Percentiles rank a stretch among this genome's conserved stretches.
Conservation (phyloP, 106 monocot genomes). For the Iris macrosiphon region DNA sequence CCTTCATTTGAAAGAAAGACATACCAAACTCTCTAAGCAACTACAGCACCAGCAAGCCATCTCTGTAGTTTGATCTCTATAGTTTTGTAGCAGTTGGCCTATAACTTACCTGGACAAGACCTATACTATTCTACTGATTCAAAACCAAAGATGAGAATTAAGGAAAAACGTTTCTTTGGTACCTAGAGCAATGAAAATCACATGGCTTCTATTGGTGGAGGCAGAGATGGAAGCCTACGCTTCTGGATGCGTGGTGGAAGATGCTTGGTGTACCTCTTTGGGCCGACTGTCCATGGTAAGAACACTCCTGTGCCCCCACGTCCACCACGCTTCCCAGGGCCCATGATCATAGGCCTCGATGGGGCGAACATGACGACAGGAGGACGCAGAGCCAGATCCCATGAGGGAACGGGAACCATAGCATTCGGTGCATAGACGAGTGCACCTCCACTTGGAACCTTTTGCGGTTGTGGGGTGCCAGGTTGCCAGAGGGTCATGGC, state of each 20-base stretch:
- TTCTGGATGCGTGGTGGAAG: conserved; percentile 85
- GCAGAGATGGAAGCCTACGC: conserved; percentile 47
- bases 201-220: conserved; percentile 31
- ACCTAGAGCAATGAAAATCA: no score
- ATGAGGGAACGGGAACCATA: conserved; percentile 38
- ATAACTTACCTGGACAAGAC: neutral
- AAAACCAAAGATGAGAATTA: neutral
- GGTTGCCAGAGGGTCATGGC: conserved; percentile 65
- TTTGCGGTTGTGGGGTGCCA: conserved; percentile 2
- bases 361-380: conserved; percentile 42
- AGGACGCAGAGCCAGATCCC: conserved; percentile 41
- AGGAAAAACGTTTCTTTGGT: neutral
- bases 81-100: neutral
- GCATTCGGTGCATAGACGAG: conserved; percentile 25
- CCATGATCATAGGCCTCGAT: conserved; percentile 24
- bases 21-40: no score
- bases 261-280: conserved; percentile 84
- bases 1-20: no score
- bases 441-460: conserved; percentile 2
- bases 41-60: no score
- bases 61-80: neutral
- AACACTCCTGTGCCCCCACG: conserved; percentile 71
- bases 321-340: conserved; percentile 9
- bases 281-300: conserved; percentile 71
- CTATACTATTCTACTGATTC: no score